phyloP scores from a whole-genome alignment of 1,284 basidiomycete genomes.

The Ustilago loliicola region DNA sequence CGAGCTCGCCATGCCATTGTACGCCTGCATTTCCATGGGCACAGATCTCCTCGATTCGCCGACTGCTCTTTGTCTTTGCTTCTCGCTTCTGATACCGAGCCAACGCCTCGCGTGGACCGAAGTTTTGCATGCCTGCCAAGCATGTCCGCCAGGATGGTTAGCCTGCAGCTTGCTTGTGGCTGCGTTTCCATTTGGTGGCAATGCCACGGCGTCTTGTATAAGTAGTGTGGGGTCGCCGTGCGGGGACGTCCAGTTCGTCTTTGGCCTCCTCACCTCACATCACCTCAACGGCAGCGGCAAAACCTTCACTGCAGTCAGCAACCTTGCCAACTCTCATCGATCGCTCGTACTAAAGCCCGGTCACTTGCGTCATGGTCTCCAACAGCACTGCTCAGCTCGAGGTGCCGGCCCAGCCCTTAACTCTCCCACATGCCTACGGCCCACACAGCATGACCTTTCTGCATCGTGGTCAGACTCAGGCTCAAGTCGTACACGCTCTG shows the following conservation, averaged over 20 bases:
- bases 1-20: neutral
- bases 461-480: conserved; percentile 22
- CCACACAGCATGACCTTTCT: conserved; percentile 25
- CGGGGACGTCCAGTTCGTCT: neutral
- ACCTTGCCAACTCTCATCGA: neutral
- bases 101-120: neutral
- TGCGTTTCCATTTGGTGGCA: neutral
- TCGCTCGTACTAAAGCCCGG: neutral
- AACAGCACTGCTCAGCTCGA: neutral
- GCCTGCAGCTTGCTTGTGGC: too few relatives aligned
- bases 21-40: neutral
- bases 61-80: too few relatives aligned
- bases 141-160: neutral
- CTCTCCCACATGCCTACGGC: neutral
- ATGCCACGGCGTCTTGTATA: neutral
- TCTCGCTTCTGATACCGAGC: neutral
- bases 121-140: neutral
- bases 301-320: neutral
- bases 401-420: neutral
- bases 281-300: neutral
- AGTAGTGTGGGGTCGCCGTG: neutral
- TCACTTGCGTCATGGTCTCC: neutral
- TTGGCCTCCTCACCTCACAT: neutral
- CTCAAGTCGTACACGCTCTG: conserved; percentile 20
- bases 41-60: neutral